Conservation (phyloP, 257 asterid genomes). For the Ballota nigra region DNA sequence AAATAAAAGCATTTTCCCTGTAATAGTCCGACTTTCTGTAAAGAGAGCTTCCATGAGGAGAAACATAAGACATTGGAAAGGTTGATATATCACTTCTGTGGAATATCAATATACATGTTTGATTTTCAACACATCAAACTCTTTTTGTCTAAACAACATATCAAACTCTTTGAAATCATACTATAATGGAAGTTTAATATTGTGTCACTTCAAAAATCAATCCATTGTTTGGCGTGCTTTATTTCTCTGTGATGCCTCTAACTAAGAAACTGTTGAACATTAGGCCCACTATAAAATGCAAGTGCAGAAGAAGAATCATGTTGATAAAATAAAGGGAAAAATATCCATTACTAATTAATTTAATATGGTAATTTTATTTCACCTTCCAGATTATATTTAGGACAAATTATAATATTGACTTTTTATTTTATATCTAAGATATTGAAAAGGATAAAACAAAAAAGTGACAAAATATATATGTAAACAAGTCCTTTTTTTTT, state of each 20-base stretch:
- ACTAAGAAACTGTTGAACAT: too few species aligned
- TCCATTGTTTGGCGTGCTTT: background rate
- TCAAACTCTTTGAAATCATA: background rate
- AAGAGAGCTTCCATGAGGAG: background rate
- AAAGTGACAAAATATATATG: background rate
- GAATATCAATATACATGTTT: background rate
- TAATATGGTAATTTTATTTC: background rate
- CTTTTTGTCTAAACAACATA: too few species aligned
- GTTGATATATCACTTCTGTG: background rate
- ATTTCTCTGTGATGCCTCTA: too few species aligned
- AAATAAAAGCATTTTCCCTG: background rate
- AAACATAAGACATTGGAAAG: background rate
- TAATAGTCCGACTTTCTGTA: background rate
- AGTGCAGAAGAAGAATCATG: too few species aligned
- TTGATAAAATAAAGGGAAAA: too few species aligned
- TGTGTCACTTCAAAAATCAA: background rate
- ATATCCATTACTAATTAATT: too few species aligned
- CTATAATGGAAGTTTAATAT: background rate
- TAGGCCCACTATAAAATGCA: too few species aligned
- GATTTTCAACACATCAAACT: background rate
- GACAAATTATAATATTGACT: background rate
- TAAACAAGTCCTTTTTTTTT: background rate
- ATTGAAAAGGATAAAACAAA: background rate
- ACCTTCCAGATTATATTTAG: background rate
- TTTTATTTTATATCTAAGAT: background rate